Evolutionary conservation across 2,329 filamentous ascomycete genomes (phyloP).

Genomic region (Ambrosiella xylebori): DNA sequence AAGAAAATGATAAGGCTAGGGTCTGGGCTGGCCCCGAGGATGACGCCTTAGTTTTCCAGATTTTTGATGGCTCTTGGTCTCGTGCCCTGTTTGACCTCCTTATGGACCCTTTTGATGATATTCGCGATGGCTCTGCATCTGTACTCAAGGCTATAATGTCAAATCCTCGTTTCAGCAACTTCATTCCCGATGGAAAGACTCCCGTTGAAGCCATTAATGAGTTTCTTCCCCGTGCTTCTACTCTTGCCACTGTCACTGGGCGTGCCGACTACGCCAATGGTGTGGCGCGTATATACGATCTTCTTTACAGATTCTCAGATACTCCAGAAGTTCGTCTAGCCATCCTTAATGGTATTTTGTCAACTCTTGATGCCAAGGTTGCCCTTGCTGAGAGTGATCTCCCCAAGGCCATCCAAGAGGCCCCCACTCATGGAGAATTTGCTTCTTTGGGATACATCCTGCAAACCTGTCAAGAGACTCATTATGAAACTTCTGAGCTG

Average conservation of each 20-base stretch:
- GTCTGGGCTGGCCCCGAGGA: constrained; percentile 24
- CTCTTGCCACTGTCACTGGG: constrained; percentile 50
- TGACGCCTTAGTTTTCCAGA: constrained; percentile 24
- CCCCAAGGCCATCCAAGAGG: constrained; percentile 45
- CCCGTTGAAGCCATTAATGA: constrained; percentile 22
- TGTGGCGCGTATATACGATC: constrained; percentile 57
- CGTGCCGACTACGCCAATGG: constrained; percentile 88
- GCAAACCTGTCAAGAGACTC: constrained; percentile 13
- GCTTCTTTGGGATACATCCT: constrained; percentile 35
- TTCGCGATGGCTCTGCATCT: constrained; percentile 42
- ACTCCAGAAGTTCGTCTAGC: constrained; percentile 25
- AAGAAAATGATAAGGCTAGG: constrained; percentile 41
- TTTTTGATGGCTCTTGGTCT: constrained; percentile 33
- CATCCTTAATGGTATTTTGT: constrained; percentile 41
- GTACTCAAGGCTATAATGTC: constrained; percentile 34
- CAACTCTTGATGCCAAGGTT: constrained; percentile 47
- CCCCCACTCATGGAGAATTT: constrained; percentile 53
- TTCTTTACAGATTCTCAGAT: constrained; percentile 44
- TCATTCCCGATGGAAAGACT: constrained; percentile 6
- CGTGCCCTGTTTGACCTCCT: constrained; percentile 60
- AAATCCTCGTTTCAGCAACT: constrained; percentile 19
- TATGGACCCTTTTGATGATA: constrained; percentile 84
- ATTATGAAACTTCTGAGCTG: constrained; percentile 9
- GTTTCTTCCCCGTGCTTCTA: constrained; percentile 36
- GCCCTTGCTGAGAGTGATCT: constrained; percentile 46